Evolutionary conservation across 331 rosid species (phyloP), one percentile per base, ranked within the genome.

Genomic region (Cydonia oblonga): DNA sequence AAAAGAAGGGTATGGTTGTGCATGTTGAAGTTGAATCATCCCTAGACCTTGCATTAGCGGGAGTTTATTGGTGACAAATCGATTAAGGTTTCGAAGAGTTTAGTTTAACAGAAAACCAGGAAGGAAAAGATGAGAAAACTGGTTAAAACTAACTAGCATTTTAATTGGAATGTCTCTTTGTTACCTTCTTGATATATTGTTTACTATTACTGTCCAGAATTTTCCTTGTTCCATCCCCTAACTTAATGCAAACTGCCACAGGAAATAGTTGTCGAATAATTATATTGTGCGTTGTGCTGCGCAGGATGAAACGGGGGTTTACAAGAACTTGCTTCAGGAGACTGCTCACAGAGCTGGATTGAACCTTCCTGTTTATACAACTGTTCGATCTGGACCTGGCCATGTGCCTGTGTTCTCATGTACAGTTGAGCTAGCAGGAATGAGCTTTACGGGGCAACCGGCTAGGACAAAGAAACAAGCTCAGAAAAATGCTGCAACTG

Each of bases 301-400:
- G 35, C 82, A 88, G 96, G 96, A 87, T 81, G 91, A 91, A 73
- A 89, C 91, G 0, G 97, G 96, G 77, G 96, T 89, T 22, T 89
- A 91, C 78, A 87, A 91, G 87, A 91, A 89, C 78, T 87, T 91
- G 83, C 96, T 91, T 51, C 96, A 91, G 76, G 97, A 91, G 78
- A 87, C 96, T 76, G 96, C 96, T 76, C 93, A 91, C 80, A 84
- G 93, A 78, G 96, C 96, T 69, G 96, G 97, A 72, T 68, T 91
- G 69, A 81, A 87, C 68, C 96, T 91, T 76, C 96, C 96, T 72
- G 83, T 83, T 74, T 91, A 89, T 83, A 84, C 80, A 6, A 87
- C 96, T 29, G 67, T 86, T 72, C 90, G 87, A 33, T 81, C 88
- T 73, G 96, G 93, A 81, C 80, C 88, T 25, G 91, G 92, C 33